Evolutionary conservation across 352 stramenopile genomes (phyloP).

Genomic region (Hyaloperonospora brassicae): DNA sequence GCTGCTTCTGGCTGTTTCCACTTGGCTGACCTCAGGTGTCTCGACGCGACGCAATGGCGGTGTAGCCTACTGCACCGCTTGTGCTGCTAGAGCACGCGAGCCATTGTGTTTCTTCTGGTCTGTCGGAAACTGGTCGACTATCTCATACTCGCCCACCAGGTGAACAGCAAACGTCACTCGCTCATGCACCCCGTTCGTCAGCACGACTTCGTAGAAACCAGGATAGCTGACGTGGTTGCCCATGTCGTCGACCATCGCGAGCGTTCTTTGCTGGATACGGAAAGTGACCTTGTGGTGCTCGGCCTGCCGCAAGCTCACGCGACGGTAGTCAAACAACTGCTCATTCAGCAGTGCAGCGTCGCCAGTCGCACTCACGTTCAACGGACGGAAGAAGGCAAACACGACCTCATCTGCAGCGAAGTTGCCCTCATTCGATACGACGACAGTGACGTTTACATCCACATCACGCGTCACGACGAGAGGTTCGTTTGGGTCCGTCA

Average conservation of each 20-base stretch:
- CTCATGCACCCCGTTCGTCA: conserved; percentile 66
- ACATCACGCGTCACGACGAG: conserved; percentile 30
- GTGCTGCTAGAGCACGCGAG: no score
- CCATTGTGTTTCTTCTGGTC: no score
- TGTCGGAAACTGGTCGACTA: conserved; percentile 18
- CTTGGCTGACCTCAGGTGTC: no score
- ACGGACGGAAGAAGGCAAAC: conserved; percentile 66
- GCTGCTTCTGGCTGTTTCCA: no score
- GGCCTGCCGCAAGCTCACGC: conserved; percentile 38
- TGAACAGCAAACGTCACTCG: conserved; percentile 58
- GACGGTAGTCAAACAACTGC: conserved; percentile 65
- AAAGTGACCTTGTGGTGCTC: conserved; percentile 36
- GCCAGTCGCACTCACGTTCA: conserved; percentile 49
- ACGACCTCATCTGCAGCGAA: conserved; percentile 63
- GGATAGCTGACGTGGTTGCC: conserved; percentile 50
- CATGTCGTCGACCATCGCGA: conserved; percentile 49
- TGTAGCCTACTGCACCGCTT: no score
- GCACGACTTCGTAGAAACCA: conserved; percentile 65
- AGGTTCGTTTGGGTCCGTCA: conserved; percentile 7
- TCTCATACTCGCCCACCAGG: conserved; percentile 27
- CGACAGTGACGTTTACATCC: conserved; percentile 40
- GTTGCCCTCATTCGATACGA: conserved; percentile 51
- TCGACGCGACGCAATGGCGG: no score
- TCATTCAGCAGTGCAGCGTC: conserved; percentile 58
- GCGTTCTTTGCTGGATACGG: conserved; percentile 32